Conservation (phyloP, 208 protist genomes). For the Zelonia costaricensis region DNA sequence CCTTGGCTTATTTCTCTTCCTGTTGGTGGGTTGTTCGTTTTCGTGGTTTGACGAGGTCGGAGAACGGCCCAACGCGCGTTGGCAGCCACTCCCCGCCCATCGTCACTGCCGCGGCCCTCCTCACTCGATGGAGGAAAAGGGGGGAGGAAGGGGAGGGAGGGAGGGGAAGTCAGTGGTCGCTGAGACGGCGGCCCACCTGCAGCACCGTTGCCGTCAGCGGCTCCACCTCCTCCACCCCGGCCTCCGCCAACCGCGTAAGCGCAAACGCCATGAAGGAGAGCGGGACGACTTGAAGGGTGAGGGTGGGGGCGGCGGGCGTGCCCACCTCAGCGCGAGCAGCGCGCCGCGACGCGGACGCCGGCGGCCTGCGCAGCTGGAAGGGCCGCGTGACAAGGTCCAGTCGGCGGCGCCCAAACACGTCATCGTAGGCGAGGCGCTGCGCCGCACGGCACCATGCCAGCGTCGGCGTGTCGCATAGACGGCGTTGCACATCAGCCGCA, state of each 20-base stretch:
- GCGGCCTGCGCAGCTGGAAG: neutral
- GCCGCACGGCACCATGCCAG: conserved; percentile 4
- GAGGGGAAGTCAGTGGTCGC: neutral
- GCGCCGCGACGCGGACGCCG: neutral
- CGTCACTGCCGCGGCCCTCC: too few species aligned
- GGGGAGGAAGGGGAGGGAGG: neutral
- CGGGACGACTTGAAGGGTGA: conserved; percentile 5
- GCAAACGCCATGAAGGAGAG: conserved; percentile 7
- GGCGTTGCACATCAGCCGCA: too few species aligned
- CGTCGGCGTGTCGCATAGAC: conserved; percentile 3
- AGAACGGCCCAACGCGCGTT: too few species aligned
- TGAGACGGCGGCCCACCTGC: conserved; percentile 10
- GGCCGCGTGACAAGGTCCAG: conserved; percentile 9
- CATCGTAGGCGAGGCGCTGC: conserved; percentile 3
- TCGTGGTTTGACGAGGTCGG: too few species aligned
- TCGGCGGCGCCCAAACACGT: conserved; percentile 6
- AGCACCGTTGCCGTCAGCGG: conserved; percentile 3
- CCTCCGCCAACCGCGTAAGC: conserved; percentile 5
- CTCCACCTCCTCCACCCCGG: conserved; percentile 16
- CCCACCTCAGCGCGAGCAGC: neutral
- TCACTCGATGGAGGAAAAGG: neutral
- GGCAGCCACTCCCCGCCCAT: too few species aligned
- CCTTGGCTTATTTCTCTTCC: too few species aligned
- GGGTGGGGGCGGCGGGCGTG: neutral
- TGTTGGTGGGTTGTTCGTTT: too few species aligned